These are phyloP conservation scores for Gracilaria gracilis DNA, from an alignment of 23 red algal genomes.

Conservation along the genomic window DNA sequence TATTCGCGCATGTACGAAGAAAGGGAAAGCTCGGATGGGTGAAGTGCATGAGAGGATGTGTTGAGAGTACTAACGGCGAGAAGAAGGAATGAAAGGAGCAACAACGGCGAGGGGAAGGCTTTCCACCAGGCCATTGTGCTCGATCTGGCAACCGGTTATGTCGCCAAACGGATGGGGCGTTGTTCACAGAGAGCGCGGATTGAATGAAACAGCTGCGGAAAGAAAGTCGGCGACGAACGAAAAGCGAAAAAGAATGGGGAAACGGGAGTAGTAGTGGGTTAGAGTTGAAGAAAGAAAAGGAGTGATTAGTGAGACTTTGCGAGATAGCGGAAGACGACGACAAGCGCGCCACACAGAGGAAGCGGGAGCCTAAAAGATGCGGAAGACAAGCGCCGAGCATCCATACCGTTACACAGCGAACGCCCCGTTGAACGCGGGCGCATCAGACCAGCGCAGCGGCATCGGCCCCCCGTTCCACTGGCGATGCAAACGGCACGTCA, in stretches of 20 bases:
- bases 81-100: constrained; percentile 22
- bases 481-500: constrained; percentile 21
- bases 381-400: constrained; percentile 3
- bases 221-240: neutral
- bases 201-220: neutral
- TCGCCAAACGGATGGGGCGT: neutral
- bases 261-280: neutral
- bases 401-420: constrained; percentile 20
- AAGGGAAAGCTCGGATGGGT: neutral
- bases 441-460: neutral
- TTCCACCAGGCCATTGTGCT: constrained; percentile 46
- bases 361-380: constrained; percentile 35
- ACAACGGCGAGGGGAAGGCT: constrained; percentile 35
- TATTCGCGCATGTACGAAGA: constrained; percentile 17
- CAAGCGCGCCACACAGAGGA: neutral
- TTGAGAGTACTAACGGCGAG: neutral
- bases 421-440: neutral
- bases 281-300: neutral
- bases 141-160: constrained; percentile 9
- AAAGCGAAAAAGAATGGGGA: neutral
- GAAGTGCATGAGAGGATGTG: constrained; percentile 26
- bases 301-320: neutral
- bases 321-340: neutral
- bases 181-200: neutral
- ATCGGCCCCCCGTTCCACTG: neutral